These are phyloP conservation scores for Aspergillus aculeatus DNA, from an alignment of 2,329 filamentous ascomycete genomes.

Conservation along the genomic window DNA sequence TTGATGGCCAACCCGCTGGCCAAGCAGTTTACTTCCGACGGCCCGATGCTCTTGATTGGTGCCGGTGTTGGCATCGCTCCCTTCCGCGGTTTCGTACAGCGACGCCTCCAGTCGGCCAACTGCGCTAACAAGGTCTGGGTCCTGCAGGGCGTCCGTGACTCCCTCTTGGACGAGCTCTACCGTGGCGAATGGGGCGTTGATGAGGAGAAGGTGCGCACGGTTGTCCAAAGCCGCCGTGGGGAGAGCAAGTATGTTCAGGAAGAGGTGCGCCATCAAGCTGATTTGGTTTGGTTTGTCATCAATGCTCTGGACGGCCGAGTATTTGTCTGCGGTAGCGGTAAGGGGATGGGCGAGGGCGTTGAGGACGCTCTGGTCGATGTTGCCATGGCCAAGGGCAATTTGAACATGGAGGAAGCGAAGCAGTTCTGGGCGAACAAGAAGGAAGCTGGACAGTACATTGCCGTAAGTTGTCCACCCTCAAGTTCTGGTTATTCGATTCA, in stretches of 20 bases:
- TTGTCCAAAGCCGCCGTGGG: conserved; percentile 72
- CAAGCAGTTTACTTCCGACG: conserved; percentile 85
- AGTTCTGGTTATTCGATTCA: not conserved
- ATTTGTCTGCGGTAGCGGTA: conserved; percentile 92
- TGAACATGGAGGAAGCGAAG: conserved; percentile 76
- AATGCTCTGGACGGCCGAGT: conserved; percentile 93
- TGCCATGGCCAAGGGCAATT: conserved; percentile 86
- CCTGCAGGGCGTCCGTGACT: conserved; percentile 90
- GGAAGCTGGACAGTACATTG: conserved; percentile 91
- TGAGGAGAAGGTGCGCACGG: conserved; percentile 79
- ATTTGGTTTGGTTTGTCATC: conserved; percentile 97
- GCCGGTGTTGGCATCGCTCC: conserved; percentile 96
- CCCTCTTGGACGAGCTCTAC: conserved; percentile 92
- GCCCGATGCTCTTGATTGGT: conserved; percentile 95
- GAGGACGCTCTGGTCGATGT: conserved; percentile 84
- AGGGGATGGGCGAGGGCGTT: conserved; percentile 97
- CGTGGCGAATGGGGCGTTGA: conserved; percentile 94
- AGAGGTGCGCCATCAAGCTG: conserved; percentile 84
- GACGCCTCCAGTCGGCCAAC: conserved; percentile 87
- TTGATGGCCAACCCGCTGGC: conserved; percentile 96
- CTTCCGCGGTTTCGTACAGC: conserved; percentile 96
- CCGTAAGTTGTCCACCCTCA: conserved; percentile 49
- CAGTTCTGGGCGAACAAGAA: conserved; percentile 92
- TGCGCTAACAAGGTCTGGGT: conserved; percentile 99
- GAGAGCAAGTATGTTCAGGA: conserved; percentile 94